Percentiles rank a stretch among this genome's conserved stretches.
Evolutionary conservation across 257 asterid species (phyloP).

Genomic region (Solanum clarkiae): DNA sequence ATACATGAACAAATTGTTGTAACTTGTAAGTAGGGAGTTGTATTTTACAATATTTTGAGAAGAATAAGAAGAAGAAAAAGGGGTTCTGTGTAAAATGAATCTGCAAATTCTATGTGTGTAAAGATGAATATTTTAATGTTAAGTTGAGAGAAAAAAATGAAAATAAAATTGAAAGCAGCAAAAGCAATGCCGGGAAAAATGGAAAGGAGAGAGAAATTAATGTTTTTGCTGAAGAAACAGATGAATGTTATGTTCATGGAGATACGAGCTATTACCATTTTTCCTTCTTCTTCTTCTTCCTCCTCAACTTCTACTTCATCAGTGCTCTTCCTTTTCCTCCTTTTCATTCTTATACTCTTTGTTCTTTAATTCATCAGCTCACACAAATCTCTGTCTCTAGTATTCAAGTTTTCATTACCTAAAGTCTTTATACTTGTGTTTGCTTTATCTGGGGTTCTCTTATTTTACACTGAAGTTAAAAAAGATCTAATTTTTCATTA

Average conservation of each 20-base stretch:
- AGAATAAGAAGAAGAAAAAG: not conserved
- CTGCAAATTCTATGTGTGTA: not conserved
- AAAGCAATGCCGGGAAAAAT: slow-evolving; percentile 22
- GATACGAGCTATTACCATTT: slow-evolving; percentile 48
- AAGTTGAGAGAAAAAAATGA: not conserved
- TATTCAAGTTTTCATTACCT: slow-evolving; percentile 13
- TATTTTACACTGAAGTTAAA: not conserved
- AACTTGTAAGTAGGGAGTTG: too few species aligned
- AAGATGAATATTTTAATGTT: slow-evolving; percentile 14
- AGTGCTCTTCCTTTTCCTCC: slow-evolving; percentile 59
- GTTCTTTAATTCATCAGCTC: slow-evolving; percentile 25
- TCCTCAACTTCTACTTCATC: slow-evolving; percentile 15
- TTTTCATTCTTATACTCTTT: slow-evolving; percentile 74
- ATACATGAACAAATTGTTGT: not conserved
- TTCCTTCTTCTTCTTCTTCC: not conserved
- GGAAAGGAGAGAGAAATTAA: slow-evolving; percentile 31
- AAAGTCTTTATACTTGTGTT: slow-evolving; percentile 5
- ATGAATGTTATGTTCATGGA: slow-evolving; percentile 46
- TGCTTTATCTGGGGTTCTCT: not conserved
- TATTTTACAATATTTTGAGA: not conserved
- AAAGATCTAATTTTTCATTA: slow-evolving; percentile 13
- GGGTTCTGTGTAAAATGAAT: not conserved
- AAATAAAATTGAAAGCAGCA: slow-evolving; percentile 8
- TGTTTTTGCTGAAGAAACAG: slow-evolving; percentile 9
- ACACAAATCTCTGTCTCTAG: not conserved